Evolutionary conservation across 495 filamentous ascomycete genomes (phyloP), one percentile per base, ranked within the genome.

Genomic region (Gamarada debralockiae): DNA sequence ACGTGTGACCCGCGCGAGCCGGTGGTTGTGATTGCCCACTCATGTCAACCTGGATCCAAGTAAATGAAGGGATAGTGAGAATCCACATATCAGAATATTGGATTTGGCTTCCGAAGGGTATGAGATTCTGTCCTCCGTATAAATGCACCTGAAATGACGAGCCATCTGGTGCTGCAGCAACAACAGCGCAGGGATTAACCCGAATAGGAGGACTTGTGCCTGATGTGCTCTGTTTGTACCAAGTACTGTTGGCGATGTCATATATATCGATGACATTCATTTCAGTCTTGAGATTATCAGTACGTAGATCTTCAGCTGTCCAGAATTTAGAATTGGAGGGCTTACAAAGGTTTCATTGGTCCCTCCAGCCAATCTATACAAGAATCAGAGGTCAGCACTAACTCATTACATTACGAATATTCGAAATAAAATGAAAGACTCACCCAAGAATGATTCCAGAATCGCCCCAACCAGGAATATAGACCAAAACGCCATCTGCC

Each of bases 71-170:
- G 41, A 91, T 74, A n/a, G 82, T 84, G 20, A 91, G 73, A 46
- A 90, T 87, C 79, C 84, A 90, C 71, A 87, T 82, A 60, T 90
- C 87, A 40, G 75, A 74, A 65, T 87, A 89, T 57, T 89, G 82
- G 3, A 66, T 78, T 66, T 87, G 80, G 55, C 60, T 53, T 43
- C 72, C 72, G 55, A 70, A 75, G 3, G 85, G 84, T 21, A 74
- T 68, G 10, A 89, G 71, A 55, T 85, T 87, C 59, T 90, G 86
- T 1, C 87, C 87, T 5, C 84, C 87, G 56, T 82, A 90, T 64
- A 91, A 76, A 66, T 90, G 88, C 31, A 90, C 74, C 52, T 90
- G 84, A 63, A 85, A 85, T 27, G 76, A 81, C 10, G 79, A 80
- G 0, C 85, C 85, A 61, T 88, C 86, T 7, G 84, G 74, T 15